Percentiles rank a stretch among this genome's conserved stretches.
Evolutionary conservation across 78 protist genomes (phyloP).

Genomic region (Dictyostelium firmibasis): DNA sequence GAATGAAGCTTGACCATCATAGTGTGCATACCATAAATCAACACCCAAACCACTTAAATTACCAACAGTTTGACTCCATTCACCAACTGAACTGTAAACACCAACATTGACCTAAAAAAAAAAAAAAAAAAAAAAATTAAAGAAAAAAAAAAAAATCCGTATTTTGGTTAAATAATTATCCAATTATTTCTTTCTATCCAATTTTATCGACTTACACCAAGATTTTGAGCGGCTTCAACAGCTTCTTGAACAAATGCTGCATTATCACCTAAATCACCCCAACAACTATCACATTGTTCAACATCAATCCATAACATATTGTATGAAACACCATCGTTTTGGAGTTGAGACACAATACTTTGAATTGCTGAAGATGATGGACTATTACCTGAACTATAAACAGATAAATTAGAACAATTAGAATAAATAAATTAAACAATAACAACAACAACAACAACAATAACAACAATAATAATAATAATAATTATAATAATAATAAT

Average conservation of each 20-base stretch:
- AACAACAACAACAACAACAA: too few species aligned
- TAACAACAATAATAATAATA: too few species aligned
- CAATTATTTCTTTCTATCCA: conserved; percentile 5
- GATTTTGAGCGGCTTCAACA: neutral
- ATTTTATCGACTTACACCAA: neutral
- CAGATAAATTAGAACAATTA: too few species aligned
- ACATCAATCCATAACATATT: conserved; percentile 57
- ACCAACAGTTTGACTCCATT: conserved; percentile 53
- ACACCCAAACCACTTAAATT: neutral
- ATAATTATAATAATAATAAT: too few species aligned
- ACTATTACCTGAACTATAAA: conserved; percentile 8
- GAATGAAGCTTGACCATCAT: conserved; percentile 38
- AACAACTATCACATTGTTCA: conserved; percentile 54
- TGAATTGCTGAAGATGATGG: conserved; percentile 27
- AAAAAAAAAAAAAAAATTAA: neutral
- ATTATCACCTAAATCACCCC: conserved; percentile 11
- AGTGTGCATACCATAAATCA: conserved; percentile 55
- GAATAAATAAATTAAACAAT: too few species aligned
- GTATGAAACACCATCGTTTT: neutral
- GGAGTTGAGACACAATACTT: neutral
- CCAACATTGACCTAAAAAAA: neutral
- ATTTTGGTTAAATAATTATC: too few species aligned
- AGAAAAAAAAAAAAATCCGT: too few species aligned
- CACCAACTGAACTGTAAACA: conserved; percentile 10
- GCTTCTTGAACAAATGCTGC: conserved; percentile 27